Evolutionary conservation across 2,329 filamentous ascomycete genomes (phyloP), one percentile per base, ranked within the genome.

Genomic region (Knufia petricola): DNA sequence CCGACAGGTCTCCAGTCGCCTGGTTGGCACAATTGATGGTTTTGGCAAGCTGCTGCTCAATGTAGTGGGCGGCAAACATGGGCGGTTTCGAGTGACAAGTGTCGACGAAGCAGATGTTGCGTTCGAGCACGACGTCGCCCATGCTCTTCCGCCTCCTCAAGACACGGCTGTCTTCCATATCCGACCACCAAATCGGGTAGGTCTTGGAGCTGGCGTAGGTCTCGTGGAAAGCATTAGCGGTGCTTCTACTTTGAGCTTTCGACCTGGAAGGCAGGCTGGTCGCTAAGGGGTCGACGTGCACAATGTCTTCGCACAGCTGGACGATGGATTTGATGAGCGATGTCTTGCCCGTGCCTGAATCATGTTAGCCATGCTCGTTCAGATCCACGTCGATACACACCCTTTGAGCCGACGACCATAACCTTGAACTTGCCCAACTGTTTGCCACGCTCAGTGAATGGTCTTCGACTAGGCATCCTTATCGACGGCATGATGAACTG

Each of bases 401-500:
- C 86, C 60, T 79, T 76, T 60, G 81, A 78, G 24, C 92, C 92
- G 45, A 87, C 84, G 48, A 96, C 73, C 55, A 96, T 72, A n/a
- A 96, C 72, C 69, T 94, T 96, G 48, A 96, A 72, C 58, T 87
- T 82, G 1, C 90, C 90, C 63, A 96, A 77, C 28, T 76, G 76
- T 68, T 84, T 90, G 13, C 92, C 92, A 40, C 78, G 77, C n/a
- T 85, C 80, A 0, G 92, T 95, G 64, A 96, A 96, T 0, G 89
- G 89, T 45, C 88, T 77, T 43, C 92, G 81, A 52, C 80, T 85
- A 2, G 92, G 90, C 78, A 98, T 92, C 53, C 79, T 82, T 59
- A 98, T 83, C 61, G 88, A 95, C 3, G 92, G 92, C 92, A 98
- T 98, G 52, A 98, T 86, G n/a, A 98, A 76, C 65, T 96, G 89